Evolutionary conservation across 441 rosid species (phyloP).

Genomic region (Erodium texanum): DNA sequence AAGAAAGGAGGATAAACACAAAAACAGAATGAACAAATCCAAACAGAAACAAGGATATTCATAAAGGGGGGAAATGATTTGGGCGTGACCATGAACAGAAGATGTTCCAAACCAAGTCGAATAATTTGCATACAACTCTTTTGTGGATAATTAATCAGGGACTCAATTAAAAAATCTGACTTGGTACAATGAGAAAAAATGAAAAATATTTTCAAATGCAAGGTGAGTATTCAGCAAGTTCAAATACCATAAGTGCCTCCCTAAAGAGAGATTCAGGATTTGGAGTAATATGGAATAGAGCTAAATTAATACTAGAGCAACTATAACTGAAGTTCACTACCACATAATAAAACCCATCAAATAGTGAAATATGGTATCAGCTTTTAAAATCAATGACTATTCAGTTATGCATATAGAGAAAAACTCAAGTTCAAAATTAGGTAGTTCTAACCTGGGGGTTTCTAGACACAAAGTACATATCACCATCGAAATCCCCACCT

Average conservation of each 20-base stretch:
- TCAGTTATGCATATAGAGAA: not conserved
- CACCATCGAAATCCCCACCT: slow-evolving; percentile 78
- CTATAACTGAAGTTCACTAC: not conserved
- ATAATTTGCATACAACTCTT: not conserved
- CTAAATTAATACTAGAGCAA: not conserved
- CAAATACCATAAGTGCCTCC: not conserved
- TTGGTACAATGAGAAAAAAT: not conserved
- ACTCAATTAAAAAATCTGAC: not conserved
- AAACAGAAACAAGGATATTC: not conserved
- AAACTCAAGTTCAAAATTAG: not conserved
- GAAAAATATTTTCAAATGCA: not conserved
- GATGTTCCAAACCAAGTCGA: not conserved
- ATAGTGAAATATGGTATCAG: not conserved
- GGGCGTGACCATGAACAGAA: not conserved
- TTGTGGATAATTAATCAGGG: not conserved
- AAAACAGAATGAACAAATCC: not conserved
- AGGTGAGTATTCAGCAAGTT: not conserved
- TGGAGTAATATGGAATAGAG: not conserved
- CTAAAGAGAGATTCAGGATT: not conserved
- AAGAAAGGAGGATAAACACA: not conserved
- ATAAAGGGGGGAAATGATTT: too few relatives aligned
- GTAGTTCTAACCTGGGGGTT: slow-evolving; percentile 46
- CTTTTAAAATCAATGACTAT: not conserved
- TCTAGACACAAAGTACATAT: slow-evolving; percentile 57
- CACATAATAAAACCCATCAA: not conserved